These are phyloP conservation scores for Pythium sp. DNA, from an alignment of 352 stramenopile species.

Conservation along the genomic window DNA sequence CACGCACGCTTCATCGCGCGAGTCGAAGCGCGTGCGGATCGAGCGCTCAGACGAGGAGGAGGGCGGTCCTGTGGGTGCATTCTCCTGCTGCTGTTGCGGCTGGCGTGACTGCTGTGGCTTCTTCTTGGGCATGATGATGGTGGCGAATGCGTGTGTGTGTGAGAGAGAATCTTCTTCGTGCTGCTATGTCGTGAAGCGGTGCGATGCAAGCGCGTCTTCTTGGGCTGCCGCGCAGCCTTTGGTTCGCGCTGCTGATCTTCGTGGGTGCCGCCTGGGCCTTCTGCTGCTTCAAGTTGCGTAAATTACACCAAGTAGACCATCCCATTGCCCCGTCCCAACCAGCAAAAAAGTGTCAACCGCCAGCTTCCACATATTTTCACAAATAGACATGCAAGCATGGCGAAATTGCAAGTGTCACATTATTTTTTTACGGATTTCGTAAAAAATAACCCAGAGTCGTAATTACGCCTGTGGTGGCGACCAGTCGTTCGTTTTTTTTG, in stretches of 20 bases:
- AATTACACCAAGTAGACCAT: constrained; percentile 5
- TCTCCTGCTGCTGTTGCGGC: not conserved
- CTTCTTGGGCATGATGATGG: constrained; percentile 7
- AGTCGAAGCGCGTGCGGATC: constrained; percentile 70
- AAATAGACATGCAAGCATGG: not conserved
- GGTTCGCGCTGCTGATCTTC: constrained; percentile 1
- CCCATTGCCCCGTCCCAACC: not conserved
- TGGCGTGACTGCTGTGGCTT: not conserved
- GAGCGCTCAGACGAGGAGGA: constrained; percentile 12
- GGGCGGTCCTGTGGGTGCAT: not conserved
- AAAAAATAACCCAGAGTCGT: not conserved
- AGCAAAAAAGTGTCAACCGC: not conserved
- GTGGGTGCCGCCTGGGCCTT: not conserved
- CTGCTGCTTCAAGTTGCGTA: constrained; percentile 7
- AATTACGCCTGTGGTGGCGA: constrained; percentile 16
- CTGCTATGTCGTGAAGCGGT: not conserved
- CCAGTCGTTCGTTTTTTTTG: constrained; percentile 31
- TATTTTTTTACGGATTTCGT: not conserved
- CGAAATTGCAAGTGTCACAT: not conserved
- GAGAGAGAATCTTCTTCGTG: not conserved
- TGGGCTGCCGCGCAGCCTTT: not conserved
- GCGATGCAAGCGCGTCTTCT: not conserved
- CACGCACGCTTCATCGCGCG: constrained; percentile 40
- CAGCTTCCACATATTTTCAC: not conserved
- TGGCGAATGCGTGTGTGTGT: not conserved